Conservation (phyloP, 352 stramenopile genomes). For the Phytophthora multivora region DNA sequence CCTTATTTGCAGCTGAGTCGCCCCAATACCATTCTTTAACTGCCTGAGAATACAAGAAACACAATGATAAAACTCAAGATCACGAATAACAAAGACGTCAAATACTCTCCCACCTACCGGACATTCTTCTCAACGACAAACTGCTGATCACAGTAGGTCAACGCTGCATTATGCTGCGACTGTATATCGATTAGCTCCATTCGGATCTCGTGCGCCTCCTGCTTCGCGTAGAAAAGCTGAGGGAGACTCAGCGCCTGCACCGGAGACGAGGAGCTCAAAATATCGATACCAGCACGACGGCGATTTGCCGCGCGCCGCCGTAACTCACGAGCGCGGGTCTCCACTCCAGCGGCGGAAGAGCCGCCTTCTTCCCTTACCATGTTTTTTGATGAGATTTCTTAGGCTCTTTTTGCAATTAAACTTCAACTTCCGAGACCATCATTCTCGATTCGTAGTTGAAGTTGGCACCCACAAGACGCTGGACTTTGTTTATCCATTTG, state of each 20-base stretch:
- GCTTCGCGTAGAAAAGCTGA: conserved; percentile 38
- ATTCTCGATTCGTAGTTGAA: conserved; percentile 28
- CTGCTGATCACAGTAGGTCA: conserved; percentile 62
- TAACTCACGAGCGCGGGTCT: conserved; percentile 55
- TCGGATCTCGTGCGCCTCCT: conserved; percentile 52
- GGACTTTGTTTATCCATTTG: conserved; percentile 13
- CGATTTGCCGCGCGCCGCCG: conserved; percentile 55
- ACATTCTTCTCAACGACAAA: conserved; percentile 60
- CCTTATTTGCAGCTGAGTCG: conserved; percentile 46
- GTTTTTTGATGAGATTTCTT: conserved; percentile 8
- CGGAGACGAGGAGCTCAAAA: conserved; percentile 3
- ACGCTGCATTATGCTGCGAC: conserved; percentile 40
- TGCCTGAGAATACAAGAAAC: conserved; percentile 22
- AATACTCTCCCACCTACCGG: conserved; percentile 27
- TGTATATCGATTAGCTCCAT: conserved; percentile 62
- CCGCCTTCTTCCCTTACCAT: conserved; percentile 13
- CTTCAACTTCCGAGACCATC: conserved; percentile 39
- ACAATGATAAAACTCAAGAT: conserved; percentile 1
- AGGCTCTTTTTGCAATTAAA: conserved; percentile 46
- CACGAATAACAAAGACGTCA: not conserved
- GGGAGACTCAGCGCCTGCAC: conserved; percentile 33
- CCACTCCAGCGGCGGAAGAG: conserved; percentile 6
- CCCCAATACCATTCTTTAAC: conserved; percentile 44
- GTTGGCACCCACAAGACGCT: too few species aligned
- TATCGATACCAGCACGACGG: not conserved